A percentile compares a stretch with the other conserved stretches of the same genome.
Conservation (phyloP, 495 filamentous ascomycete species). For the Aspergillus taichungensis region DNA sequence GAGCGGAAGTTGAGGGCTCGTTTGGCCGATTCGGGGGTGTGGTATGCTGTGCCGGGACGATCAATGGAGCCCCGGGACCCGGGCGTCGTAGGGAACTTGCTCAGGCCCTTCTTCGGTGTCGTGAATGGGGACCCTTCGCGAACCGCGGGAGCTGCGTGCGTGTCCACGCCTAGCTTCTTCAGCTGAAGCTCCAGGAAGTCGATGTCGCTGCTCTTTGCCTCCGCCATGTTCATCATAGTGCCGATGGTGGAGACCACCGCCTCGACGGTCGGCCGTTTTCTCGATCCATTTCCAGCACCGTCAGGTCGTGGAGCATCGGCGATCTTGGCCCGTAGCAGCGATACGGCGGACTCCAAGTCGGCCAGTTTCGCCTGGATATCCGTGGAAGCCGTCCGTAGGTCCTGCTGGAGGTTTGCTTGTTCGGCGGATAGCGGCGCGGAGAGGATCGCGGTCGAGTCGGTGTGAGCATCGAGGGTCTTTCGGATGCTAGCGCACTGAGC, state of each 20-base stretch:
- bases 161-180: slow-evolving; percentile 54
- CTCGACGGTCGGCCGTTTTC: slow-evolving; percentile 72
- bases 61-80: slow-evolving; percentile 33
- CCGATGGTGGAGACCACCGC: slow-evolving; percentile 82
- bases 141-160: slow-evolving; percentile 34
- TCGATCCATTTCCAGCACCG: slow-evolving; percentile 19
- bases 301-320: slow-evolving; percentile 38
- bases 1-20: slow-evolving; percentile 30
- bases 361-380: slow-evolving; percentile 62
- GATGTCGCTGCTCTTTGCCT: slow-evolving; percentile 78
- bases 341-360: slow-evolving; percentile 73
- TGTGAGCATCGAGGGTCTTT: slow-evolving; percentile 60
- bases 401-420: slow-evolving; percentile 70
- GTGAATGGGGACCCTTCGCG: slow-evolving; percentile 54
- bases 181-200: slow-evolving; percentile 83
- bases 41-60: slow-evolving; percentile 34
- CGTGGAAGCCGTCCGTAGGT: slow-evolving; percentile 62
- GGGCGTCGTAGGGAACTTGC: slow-evolving; percentile 31
- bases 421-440: slow-evolving; percentile 72
- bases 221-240: slow-evolving; percentile 87
- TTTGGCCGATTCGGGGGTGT: slow-evolving; percentile 47
- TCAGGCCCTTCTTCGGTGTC: slow-evolving; percentile 42
- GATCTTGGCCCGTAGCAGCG: slow-evolving; percentile 71
- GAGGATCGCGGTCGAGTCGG: slow-evolving; percentile 49
- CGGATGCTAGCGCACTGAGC: slow-evolving; percentile 64